Conservation (phyloP, 1,139 yeast genomes). For the Scheffersomyces illinoinensis region DNA sequence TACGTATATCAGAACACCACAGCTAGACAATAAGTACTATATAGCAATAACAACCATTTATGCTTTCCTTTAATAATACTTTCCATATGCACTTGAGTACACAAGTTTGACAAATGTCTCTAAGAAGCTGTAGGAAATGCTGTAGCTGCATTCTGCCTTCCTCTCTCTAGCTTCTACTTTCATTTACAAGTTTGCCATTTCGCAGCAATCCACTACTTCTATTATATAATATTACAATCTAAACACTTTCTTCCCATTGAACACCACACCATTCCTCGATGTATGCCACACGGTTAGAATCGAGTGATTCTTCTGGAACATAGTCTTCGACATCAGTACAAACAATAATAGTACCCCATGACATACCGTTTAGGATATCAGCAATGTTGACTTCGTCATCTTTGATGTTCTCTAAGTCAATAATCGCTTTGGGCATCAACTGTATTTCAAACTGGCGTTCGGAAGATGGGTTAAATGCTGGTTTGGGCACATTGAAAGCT, state of each 20-base stretch:
- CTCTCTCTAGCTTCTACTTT: not conserved
- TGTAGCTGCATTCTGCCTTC: no score
- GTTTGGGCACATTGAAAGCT: slow-evolving; percentile 44
- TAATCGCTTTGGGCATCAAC: slow-evolving; percentile 89
- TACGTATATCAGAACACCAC: no score
- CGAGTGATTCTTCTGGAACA: slow-evolving; percentile 56
- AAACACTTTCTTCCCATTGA: slow-evolving; percentile 81
- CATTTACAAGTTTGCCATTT: not conserved
- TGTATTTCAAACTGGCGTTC: slow-evolving; percentile 77
- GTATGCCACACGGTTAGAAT: slow-evolving; percentile 70
- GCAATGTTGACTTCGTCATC: slow-evolving; percentile 34
- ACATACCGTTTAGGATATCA: slow-evolving; percentile 75
- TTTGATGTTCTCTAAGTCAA: slow-evolving; percentile 63
- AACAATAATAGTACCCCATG: slow-evolving; percentile 93
- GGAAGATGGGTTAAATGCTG: slow-evolving; percentile 63
- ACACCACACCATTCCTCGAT: slow-evolving; percentile 91
- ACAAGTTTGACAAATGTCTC: no score
- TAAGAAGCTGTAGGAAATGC: no score
- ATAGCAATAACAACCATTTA: no score
- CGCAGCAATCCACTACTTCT: not conserved
- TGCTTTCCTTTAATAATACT: no score
- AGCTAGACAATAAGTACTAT: no score
- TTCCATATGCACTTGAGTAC: no score
- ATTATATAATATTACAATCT: slow-evolving; percentile 1
- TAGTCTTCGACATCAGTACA: slow-evolving; percentile 78